Conservation (phyloP, 345 rosid species). For the Salix viminalis region DNA sequence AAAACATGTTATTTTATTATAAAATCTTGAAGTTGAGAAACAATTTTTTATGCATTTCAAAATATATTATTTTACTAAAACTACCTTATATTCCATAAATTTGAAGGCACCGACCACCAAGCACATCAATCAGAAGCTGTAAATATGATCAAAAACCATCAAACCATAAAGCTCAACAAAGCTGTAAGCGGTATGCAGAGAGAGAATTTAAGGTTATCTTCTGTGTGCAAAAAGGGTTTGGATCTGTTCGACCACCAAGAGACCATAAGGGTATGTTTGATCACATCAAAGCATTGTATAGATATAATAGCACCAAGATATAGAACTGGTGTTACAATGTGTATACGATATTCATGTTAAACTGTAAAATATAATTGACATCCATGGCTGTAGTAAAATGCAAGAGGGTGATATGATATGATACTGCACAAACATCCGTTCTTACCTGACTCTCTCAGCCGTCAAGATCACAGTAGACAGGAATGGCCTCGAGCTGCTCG, state of each 20-base stretch:
- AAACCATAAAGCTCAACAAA: too few relatives aligned
- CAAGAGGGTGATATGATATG: neutral
- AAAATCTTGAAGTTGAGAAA: too few relatives aligned
- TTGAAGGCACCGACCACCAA: too few relatives aligned
- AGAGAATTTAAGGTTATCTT: neutral
- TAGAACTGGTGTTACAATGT: neutral
- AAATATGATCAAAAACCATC: too few relatives aligned
- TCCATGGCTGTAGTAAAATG: neutral
- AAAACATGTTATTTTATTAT: too few relatives aligned
- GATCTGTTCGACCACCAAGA: neutral
- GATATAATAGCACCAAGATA: neutral
- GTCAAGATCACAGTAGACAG: conserved; percentile 41
- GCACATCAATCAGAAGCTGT: too few relatives aligned
- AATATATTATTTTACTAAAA: too few relatives aligned
- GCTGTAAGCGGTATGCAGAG: neutral
- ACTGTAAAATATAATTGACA: neutral
- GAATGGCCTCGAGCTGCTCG: conserved; percentile 54
- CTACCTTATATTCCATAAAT: too few relatives aligned
- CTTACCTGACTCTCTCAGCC: conserved; percentile 13
- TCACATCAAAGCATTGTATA: neutral
- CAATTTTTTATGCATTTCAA: too few relatives aligned
- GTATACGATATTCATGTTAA: neutral
- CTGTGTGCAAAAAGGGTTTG: neutral
- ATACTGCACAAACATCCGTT: conserved; percentile 10
- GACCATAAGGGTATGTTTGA: neutral